Base-by-base conservation (phyloP, 2,329 filamentous ascomycete species). In the Cephalotrichum gorgonifer region DNA sequence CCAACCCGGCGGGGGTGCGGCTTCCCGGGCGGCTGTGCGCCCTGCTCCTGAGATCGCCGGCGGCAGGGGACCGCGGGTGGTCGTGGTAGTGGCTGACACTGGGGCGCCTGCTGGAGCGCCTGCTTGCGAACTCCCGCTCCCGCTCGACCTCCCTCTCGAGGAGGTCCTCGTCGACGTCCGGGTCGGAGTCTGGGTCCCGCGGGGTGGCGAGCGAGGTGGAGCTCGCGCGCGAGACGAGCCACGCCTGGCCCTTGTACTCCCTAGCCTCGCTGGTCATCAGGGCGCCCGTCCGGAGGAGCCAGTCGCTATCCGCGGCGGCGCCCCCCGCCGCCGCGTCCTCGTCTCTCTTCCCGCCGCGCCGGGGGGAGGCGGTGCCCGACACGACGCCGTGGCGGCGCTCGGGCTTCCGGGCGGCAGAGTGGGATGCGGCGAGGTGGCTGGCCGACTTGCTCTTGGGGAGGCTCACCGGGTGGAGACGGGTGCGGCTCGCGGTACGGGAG, bases 171-270 rank as follows among this genome's bases (percentile, higher is more conserved):
- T 79, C 75, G n/a, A n/a, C n/a, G n/a, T n/a, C n/a, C n/a, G n/a
- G n/a, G n/a, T 38, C 33, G 17, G n/a, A 17, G 4, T 78, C 76
- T 3, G 68, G 67, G 30, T 77, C 72, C 7, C 64, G 67, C 58
- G 73, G 62, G 23, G 70, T 76, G 1, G 72, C 65, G 17, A 85
- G 69, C 57, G 75, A 82, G 8, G 79, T 85, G 2, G 80, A 83
- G 59, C 79, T 83, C 49, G 76, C 78, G 43, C 79, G 72, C 23
- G 79, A 78, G n/a, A 78, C 69, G 20, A 86, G 73, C 83, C 83
- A 86, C 14, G 75, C 67, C 62, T 86, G 81, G 14, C 83, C 83
- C 63, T 85, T 85, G 57, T 70, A 81, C 59, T 86, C 82, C 50
- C 81, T 70, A 17, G 80, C 71, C 59, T 81, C 78, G 47, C 73